Evolutionary conservation across 805 yeast genomes (phyloP), one percentile per base, ranked within the genome.

Genomic region (Candida adriatica): DNA sequence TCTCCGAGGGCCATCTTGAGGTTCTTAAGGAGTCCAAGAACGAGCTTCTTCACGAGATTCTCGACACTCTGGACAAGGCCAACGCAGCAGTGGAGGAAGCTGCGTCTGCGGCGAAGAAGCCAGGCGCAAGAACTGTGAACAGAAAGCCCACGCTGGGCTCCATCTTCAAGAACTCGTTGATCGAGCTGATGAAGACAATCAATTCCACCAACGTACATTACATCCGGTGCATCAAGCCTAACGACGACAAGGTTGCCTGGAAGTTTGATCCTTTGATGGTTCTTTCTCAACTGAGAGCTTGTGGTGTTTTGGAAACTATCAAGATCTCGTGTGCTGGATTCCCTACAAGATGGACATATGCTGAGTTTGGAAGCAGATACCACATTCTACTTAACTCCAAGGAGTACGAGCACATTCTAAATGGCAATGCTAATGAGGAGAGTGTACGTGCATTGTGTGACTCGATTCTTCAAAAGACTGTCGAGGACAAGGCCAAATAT

Each of bases 281-380:
- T 10, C 68, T 92, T 39, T 80, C 94, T 6, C 98, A 90, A 59
- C 69, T 90, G 41, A 75, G 98, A 55, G 98, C 98, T 6, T 90
- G 98, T 68, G 98, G 98, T 80, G 97, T 90, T 28, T 67, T 90
- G 46, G 98, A 92, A 56, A 92, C 98, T 2, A 90, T 90, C 53
- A 69, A 95, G 51, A 90, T 90, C 29, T 88, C 96, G 2, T 88
- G 96, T 62, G 96, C 95, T 30, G 98, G 98, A 24, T 90, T 88
- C 70, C 98, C 98, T 13, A 81, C 96, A 0, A 71, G 96, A 54
- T 86, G 96, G 87, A 75, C 95, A 3, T 92, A 86, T 53, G 87
- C 79, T 31, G 97, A 92, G 53, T 90, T 90, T 64, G 94, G 87
- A 13, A 73, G 78, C 41, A 74, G 96, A 51, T 90, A 87, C 56